phyloP scores from a whole-genome alignment of 2,329 filamentous ascomycete genomes.

The Fusarium dlaminii region DNA sequence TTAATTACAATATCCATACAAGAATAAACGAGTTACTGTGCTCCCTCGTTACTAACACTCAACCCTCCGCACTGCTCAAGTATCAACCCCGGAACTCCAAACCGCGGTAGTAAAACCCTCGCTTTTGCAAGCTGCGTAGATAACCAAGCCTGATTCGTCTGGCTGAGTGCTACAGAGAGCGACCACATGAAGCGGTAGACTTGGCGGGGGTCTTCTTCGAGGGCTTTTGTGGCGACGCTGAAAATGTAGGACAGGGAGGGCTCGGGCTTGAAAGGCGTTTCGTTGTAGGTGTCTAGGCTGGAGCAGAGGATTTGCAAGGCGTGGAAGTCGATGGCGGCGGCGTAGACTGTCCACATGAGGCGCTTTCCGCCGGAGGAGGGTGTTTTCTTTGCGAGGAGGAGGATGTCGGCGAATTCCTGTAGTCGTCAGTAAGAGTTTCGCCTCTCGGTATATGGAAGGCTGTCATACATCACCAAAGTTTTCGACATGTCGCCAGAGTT shows the following conservation, averaged over 20 bases:
- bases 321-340: conserved; percentile 31
- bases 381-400: conserved; percentile 2
- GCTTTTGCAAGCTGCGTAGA: conserved; percentile 19
- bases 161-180: conserved; percentile 28
- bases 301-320: conserved; percentile 25
- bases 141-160: conserved; percentile 21
- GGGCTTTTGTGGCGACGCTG: conserved; percentile 27
- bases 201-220: conserved; percentile 25
- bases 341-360: conserved; percentile 38
- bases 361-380: conserved; percentile 27
- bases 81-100: conserved; percentile 24
- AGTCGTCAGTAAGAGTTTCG: too few relatives aligned
- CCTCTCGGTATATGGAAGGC: too few relatives aligned
- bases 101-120: conserved; percentile 22
- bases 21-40: neutral
- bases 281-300: neutral
- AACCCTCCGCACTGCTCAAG: conserved; percentile 12
- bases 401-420: conserved; percentile 35
- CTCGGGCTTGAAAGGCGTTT: neutral
- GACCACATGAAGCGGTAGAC: conserved; percentile 39
- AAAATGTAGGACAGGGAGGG: conserved; percentile 14
- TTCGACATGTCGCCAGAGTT: conserved; percentile 22
- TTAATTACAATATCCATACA: neutral
- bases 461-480: conserved; percentile 29
- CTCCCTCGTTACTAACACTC: neutral